phyloP scores from a whole-genome alignment of 345 rosid species.

The Kernera saxatilis region DNA sequence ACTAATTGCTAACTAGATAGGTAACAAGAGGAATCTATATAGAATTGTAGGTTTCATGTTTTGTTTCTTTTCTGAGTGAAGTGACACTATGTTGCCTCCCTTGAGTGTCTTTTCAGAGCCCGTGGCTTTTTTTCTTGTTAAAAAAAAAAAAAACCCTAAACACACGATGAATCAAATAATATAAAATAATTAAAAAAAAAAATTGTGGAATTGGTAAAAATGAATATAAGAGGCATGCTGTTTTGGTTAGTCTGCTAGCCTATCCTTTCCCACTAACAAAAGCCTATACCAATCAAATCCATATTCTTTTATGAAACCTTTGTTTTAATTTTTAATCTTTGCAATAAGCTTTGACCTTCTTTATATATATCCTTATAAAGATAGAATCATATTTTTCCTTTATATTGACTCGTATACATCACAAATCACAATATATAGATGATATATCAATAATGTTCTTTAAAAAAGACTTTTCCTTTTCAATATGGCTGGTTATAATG shows the following conservation, averaged over 20 bases:
- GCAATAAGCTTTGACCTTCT: neutral
- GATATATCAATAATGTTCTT: neutral
- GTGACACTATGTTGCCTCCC: constrained; percentile 23
- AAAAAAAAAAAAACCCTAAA: neutral
- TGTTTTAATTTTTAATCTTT: neutral
- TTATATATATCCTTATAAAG: neutral
- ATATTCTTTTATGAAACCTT: neutral
- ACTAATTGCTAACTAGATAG: constrained; percentile 20
- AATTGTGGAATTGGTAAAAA: neutral
- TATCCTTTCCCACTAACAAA: constrained; percentile 24
- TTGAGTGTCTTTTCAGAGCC: constrained; percentile 20
- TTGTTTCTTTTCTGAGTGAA: constrained; percentile 7
- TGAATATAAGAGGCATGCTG: constrained; percentile 7
- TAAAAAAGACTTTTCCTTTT: neutral
- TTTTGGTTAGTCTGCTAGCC: constrained; percentile 6
- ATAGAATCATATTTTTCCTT: constrained; percentile 3
- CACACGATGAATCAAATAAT: neutral
- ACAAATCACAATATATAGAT: neutral
- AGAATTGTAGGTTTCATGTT: neutral
- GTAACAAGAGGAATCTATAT: constrained; percentile 23
- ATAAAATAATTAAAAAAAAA: neutral
- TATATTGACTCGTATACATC: constrained; percentile 12
- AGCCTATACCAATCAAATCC: constrained; percentile 29
- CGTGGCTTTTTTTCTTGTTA: neutral
- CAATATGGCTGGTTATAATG: neutral